phyloP scores from a whole-genome alignment of 208 protist species.

The Leishmania gerbilli region DNA sequence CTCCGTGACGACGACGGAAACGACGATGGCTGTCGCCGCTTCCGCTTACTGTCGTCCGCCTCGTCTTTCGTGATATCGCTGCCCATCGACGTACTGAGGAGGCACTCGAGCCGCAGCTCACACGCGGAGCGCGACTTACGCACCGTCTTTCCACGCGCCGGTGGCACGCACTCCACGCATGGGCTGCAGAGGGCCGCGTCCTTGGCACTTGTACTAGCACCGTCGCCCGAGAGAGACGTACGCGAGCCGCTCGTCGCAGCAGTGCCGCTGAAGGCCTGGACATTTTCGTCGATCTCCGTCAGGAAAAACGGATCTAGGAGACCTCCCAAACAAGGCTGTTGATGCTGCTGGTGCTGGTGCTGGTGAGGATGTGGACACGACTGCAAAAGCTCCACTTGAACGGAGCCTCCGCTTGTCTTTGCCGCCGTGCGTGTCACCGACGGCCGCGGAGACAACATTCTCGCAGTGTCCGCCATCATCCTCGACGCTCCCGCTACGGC shows the following conservation, averaged over 20 bases:
- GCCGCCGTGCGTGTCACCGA: neutral
- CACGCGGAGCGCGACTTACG: neutral
- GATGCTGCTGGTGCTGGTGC: slow-evolving; percentile 1
- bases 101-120: neutral
- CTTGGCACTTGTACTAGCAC: neutral
- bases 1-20: slow-evolving; percentile 9
- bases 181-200: neutral
- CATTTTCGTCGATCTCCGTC: slow-evolving; percentile 13
- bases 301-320: slow-evolving; percentile 7
- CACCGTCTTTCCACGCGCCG: neutral
- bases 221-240: neutral
- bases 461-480: neutral
- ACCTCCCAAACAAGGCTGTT: neutral
- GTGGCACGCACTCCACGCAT: neutral
- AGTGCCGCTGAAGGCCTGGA: neutral
- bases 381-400: neutral
- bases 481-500: neutral
- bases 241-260: neutral
- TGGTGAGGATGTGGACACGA: neutral
- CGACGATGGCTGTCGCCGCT: neutral
- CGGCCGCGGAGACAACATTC: neutral
- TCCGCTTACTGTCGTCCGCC: neutral
- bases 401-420: neutral
- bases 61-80: neutral
- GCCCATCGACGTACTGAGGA: neutral